Evolutionary conservation across 768 basidiomycete genomes (phyloP).

Genomic region (Suillus fuscotomentosus): DNA sequence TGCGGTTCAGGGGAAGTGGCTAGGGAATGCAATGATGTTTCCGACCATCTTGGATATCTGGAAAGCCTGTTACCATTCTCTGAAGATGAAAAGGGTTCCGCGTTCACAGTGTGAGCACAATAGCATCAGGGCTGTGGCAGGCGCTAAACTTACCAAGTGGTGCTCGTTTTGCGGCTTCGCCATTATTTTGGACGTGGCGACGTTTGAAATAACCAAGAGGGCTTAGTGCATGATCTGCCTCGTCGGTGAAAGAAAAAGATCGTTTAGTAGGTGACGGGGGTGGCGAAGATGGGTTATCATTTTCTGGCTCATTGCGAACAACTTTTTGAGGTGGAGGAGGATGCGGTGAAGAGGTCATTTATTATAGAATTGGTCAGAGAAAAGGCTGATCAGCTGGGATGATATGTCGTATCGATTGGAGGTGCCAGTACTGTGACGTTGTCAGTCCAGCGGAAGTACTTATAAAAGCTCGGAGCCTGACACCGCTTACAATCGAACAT

Average conservation of each 20-base stretch:
- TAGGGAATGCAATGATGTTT: constrained; percentile 12
- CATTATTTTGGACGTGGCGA: constrained; percentile 15
- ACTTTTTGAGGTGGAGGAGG: neutral
- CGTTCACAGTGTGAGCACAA: constrained; percentile 5
- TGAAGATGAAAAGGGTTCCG: constrained; percentile 29
- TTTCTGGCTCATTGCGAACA: constrained; percentile 4
- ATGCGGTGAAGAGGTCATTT: neutral
- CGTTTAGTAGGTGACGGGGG: constrained; percentile 18
- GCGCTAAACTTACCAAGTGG: constrained; percentile 26
- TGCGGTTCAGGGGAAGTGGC: constrained; percentile 8
- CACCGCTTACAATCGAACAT: too few species aligned
- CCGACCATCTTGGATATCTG: constrained; percentile 6
- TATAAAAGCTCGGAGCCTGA: too few species aligned
- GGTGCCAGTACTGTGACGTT: too few species aligned
- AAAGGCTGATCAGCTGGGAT: neutral
- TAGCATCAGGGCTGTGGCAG: neutral
- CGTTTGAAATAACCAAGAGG: constrained; percentile 19
- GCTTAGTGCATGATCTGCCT: constrained; percentile 6
- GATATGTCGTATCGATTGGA: neutral
- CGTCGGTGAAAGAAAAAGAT: constrained; percentile 18
- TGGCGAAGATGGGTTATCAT: constrained; percentile 14
- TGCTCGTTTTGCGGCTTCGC: constrained; percentile 12
- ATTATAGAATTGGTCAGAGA: too few species aligned
- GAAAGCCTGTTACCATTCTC: constrained; percentile 17
- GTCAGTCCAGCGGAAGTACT: too few species aligned